These are phyloP conservation scores for Thuja plicata DNA, from an alignment of 83 land plant species.

Conservation along the genomic window DNA sequence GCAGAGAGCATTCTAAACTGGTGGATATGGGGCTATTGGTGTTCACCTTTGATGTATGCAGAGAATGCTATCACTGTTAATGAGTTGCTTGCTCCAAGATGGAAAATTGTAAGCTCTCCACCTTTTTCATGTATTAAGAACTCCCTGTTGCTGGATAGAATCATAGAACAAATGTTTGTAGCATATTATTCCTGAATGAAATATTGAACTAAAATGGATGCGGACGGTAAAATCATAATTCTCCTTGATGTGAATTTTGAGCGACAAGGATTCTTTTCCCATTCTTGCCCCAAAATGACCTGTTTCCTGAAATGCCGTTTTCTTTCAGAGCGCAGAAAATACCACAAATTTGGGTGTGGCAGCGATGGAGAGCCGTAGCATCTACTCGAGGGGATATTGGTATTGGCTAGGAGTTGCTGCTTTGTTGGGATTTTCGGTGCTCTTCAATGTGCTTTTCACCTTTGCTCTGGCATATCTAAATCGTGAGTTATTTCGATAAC, in stretches of 20 bases:
- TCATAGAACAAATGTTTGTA: neutral
- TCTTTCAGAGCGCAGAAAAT: constrained; percentile 29
- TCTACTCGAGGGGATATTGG: constrained; percentile 47
- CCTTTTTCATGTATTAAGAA: neutral
- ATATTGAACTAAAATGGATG: neutral
- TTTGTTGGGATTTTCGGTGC: constrained; percentile 59
- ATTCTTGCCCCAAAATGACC: neutral
- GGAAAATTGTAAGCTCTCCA: constrained; percentile 34
- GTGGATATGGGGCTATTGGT: constrained; percentile 93
- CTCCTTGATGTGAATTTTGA: neutral
- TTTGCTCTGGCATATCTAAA: constrained; percentile 60
- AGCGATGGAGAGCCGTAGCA: constrained; percentile 34
- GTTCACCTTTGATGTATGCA: constrained; percentile 75
- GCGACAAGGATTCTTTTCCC: neutral
- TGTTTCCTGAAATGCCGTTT: neutral
- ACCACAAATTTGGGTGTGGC: constrained; percentile 31
- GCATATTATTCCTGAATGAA: neutral
- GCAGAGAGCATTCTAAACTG: constrained; percentile 58
- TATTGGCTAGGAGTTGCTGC: constrained; percentile 80
- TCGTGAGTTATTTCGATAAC: constrained; percentile 40
- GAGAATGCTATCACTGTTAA: constrained; percentile 72
- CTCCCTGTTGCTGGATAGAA: neutral
- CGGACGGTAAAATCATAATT: neutral
- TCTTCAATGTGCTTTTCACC: constrained; percentile 83
- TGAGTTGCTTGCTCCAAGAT: constrained; percentile 71